These are phyloP conservation scores for Myxozyma mucilagina DNA, from an alignment of 805 yeast genomes.

Conservation along the genomic window DNA sequence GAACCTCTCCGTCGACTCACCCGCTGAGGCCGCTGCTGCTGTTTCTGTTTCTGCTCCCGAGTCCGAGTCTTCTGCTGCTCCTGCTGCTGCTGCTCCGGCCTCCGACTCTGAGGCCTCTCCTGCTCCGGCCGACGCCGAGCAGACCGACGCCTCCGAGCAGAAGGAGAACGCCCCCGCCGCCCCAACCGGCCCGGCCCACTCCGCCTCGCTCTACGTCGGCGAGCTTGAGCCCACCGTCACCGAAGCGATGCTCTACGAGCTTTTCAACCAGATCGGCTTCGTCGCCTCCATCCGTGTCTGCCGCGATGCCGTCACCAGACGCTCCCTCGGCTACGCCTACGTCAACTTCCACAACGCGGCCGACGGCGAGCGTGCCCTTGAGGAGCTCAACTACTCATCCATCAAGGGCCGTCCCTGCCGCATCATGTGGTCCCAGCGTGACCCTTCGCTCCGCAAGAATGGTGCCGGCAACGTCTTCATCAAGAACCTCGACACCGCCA, in stretches of 20 bases:
- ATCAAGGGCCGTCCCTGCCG: conserved; percentile 97
- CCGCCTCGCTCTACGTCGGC: conserved; percentile 89
- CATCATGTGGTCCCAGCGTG: conserved; percentile 99
- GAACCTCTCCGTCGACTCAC: conserved; percentile 27
- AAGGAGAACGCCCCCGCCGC: conserved; percentile 18
- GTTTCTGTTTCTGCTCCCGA: conserved; percentile 23
- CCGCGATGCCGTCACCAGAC: conserved; percentile 96
- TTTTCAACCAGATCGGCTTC: conserved; percentile 91
- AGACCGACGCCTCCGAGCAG: conserved; percentile 31
- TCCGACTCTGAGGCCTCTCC: conserved; percentile 5
- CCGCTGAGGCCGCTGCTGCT: conserved; percentile 4
- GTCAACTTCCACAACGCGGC: conserved; percentile 88
- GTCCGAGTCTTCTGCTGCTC: conserved; percentile 23
- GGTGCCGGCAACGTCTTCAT: conserved; percentile 97
- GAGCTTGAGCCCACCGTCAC: conserved; percentile 90
- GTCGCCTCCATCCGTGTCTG: conserved; percentile 97
- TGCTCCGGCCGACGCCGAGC: conserved; percentile 20
- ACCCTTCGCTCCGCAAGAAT: conserved; percentile 89
- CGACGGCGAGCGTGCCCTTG: conserved; percentile 89
- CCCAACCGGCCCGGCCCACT: conserved; percentile 42
- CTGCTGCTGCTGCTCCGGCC: conserved; percentile 15
- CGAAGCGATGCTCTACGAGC: conserved; percentile 92
- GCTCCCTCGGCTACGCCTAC: conserved; percentile 96
- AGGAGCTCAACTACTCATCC: conserved; percentile 89
- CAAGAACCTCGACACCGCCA: conserved; percentile 97